Evolutionary conservation across 1,284 basidiomycete species (phyloP), one percentile per base, ranked within the genome.

Genomic region (Puccinia triticina): DNA sequence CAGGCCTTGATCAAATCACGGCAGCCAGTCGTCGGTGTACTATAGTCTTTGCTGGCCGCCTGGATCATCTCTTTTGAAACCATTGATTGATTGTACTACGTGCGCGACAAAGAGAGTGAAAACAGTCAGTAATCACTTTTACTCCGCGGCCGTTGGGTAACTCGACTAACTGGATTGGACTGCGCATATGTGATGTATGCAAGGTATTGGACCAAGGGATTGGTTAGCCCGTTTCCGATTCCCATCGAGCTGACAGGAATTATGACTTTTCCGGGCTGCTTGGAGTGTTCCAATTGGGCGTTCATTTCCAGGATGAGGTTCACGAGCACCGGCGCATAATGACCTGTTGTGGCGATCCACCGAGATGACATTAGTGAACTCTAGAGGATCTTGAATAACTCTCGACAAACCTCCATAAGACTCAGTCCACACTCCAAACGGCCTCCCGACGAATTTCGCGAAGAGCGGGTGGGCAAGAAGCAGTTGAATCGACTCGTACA

Each of bases 401-500:
- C 11, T 40, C 16, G 34, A 34, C 76, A 14, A 21, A 80, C 78
- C 78, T 26, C 78, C 78, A 73, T 80, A 80, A 46, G 78, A 80
- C 32, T 80, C 78, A 14, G 78, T 73, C 66, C 66, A 80, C 2
- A 80, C 34, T 12, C 78, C 78, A 64, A 80, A 80, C n/a, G 64
- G 48, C 18, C 78, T 29, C 14, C 69, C 69, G 4, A 72, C 26
- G 21, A 80, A 80, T 64, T 72, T 55, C 5, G 29, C 26, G 43
- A 80, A 80, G 2, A 32, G 46, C 5, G 78, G 55, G 64, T 80
- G 67, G n/a, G 55, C 32, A 55, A 69, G 69, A n/a, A 80, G 73
- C 1, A 73, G 32, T 73, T 80, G 78, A 48, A 80, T 29, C 1
- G 78, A 67, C 26, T 73, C 53, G 43, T 80, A 80, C 32, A 80